Conservation (phyloP, 495 filamentous ascomycete species). For the Neurospora tetraspora region DNA sequence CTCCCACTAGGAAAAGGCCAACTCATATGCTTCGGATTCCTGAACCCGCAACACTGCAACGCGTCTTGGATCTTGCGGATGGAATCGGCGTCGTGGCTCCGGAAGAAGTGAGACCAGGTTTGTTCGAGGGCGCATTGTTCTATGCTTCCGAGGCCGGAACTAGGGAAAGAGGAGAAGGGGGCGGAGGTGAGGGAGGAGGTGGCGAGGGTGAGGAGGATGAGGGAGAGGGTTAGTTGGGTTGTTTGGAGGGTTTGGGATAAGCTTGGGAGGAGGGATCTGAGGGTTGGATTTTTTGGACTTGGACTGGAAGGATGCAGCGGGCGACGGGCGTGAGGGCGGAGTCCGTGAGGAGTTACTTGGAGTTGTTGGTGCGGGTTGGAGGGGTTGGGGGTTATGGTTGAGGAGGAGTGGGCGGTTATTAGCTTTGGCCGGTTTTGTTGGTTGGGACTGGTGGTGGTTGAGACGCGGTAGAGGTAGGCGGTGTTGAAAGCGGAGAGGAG, state of each 20-base stretch:
- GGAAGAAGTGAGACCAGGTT: conserved; percentile 44
- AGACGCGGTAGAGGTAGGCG: conserved; percentile 8
- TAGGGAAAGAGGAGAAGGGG: background rate
- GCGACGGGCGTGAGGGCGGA: conserved; percentile 38
- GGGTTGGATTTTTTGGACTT: background rate
- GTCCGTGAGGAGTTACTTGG: conserved; percentile 18
- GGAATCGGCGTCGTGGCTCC: conserved; percentile 32
- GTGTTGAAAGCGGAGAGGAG: conserved; percentile 37
- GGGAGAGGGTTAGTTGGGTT: conserved; percentile 18
- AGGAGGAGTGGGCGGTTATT: conserved; percentile 7
- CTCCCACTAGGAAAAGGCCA: conserved; percentile 44
- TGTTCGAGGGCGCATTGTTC: conserved; percentile 29
- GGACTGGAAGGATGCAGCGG: conserved; percentile 1
- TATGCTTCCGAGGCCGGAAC: background rate
- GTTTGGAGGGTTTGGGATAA: conserved; percentile 27
- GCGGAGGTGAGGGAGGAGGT: conserved; percentile 44
- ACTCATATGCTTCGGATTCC: conserved; percentile 41
- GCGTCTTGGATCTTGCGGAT: conserved; percentile 54
- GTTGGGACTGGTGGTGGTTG: background rate
- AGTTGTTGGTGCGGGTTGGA: conserved; percentile 29
- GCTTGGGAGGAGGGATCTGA: conserved; percentile 22
- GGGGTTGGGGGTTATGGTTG: conserved; percentile 22
- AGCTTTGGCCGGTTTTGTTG: background rate
- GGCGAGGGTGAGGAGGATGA: conserved; percentile 44
- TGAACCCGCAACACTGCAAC: conserved; percentile 56